These are phyloP conservation scores for Verticillium alfalfae DNA, from an alignment of 2,329 filamentous ascomycete genomes.

Conservation along the genomic window DNA sequence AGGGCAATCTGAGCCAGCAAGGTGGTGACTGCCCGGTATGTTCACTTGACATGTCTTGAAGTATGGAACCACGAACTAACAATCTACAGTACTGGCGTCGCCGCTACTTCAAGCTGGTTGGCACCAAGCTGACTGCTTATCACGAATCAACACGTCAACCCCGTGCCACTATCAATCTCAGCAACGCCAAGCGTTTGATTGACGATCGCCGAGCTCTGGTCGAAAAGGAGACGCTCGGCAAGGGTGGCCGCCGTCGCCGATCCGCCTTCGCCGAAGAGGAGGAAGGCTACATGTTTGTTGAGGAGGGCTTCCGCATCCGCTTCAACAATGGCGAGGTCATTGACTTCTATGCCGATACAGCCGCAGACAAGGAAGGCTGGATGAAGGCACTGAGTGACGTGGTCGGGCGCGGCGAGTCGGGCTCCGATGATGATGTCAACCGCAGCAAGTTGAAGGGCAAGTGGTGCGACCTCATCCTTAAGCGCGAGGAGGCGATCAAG, in stretches of 20 bases:
- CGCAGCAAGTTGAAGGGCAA: slow-evolving; percentile 44
- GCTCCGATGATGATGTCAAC: slow-evolving; percentile 37
- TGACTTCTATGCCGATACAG: slow-evolving; percentile 93
- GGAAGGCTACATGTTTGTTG: slow-evolving; percentile 99
- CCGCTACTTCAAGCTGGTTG: slow-evolving; percentile 91
- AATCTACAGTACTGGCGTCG: slow-evolving; percentile 82
- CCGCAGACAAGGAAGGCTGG: slow-evolving; percentile 86
- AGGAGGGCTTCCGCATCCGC: slow-evolving; percentile 96
- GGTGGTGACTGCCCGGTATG: slow-evolving; percentile 95
- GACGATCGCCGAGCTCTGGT: slow-evolving; percentile 82
- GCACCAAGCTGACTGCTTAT: slow-evolving; percentile 88
- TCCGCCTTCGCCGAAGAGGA: slow-evolving; percentile 97
- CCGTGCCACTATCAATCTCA: slow-evolving; percentile 91
- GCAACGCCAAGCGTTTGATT: slow-evolving; percentile 87
- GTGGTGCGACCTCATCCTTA: slow-evolving; percentile 65
- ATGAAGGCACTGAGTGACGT: slow-evolving; percentile 80
- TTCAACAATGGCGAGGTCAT: slow-evolving; percentile 98
- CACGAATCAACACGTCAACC: slow-evolving; percentile 94
- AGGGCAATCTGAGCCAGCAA: slow-evolving; percentile 91
- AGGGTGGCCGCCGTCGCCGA: slow-evolving; percentile 74
- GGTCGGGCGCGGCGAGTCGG: slow-evolving; percentile 47
- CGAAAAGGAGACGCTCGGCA: slow-evolving; percentile 75
- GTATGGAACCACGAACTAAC: slow-evolving; percentile 31
- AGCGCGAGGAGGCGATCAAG: slow-evolving; percentile 55
- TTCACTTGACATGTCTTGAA: slow-evolving; percentile 14